Base-by-base conservation (phyloP, 495 filamentous ascomycete genomes). In the Podospora bellae-mahoneyi region DNA sequence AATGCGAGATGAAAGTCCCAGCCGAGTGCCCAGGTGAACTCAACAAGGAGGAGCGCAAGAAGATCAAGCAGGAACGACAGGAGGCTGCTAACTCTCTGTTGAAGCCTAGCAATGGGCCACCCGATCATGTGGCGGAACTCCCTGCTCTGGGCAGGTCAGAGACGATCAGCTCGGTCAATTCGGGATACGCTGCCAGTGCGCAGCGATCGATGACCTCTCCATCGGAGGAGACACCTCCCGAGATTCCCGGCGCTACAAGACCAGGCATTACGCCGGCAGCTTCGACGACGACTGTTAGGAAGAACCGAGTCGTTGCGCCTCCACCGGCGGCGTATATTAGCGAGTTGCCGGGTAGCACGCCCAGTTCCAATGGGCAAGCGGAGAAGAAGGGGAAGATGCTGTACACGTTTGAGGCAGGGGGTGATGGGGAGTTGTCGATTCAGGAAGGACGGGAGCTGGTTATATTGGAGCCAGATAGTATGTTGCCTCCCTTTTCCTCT, bases 1-100 rank as follows among this genome's bases (percentile, higher is more conserved):
- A 99, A 80, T 99, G 95, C 77, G 92, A 99, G 80, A 92, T 99
- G 89, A 99, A 98, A 76, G 96, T 97, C 1, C 93, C 95, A 0
- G 92, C 95, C 4, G 91, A 94, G 72, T 99, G 95, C 73, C 95
- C 95, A 0, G 95, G 95, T 53, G 95, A 98, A 77, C 89, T 92
- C 74, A 87, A 84, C 48, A 97, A 98, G 78, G 96, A 98, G 65
- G 93, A 96, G 66, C 92, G 89, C 82, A 98, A 97, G 83, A 94
- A 91, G 72, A 81, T 95, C 62, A 98, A 98, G 77, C 85, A 80
- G 27, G 88, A 91, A 73, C 86, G 90, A 61, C 93, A 97, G 78
- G 88, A 89, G 69, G 84, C 91, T 13, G 90, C 92, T n/a, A 90
- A 89, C 72, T 76, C 86, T 16, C 66, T 85, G 72, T 84, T 78